Percentiles rank a stretch among this genome's conserved stretches.
Conservation (phyloP, 768 basidiomycete species). For the Leucocoprinus leucothites region DNA sequence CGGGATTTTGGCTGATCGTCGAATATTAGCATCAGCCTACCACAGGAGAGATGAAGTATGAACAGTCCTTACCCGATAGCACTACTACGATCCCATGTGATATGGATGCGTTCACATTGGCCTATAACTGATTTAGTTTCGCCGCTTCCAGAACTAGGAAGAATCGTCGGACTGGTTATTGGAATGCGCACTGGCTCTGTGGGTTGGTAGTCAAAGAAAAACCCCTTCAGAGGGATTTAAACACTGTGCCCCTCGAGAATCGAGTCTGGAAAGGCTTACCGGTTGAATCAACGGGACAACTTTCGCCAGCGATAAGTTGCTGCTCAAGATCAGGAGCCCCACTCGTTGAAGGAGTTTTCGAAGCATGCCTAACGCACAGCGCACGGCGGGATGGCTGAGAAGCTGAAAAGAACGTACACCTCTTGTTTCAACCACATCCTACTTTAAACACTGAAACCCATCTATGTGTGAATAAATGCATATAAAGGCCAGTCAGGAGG, state of each 20-base stretch:
- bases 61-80: constrained; percentile 24
- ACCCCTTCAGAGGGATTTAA: constrained; percentile 24
- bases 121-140: constrained; percentile 16
- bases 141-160: too few relatives aligned
- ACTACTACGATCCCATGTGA: constrained; percentile 32
- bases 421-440: background rate
- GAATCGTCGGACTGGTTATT: constrained; percentile 23
- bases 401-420: too few relatives aligned
- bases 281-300: constrained; percentile 24
- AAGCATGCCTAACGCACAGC: background rate
- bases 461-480: too few relatives aligned
- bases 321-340: background rate
- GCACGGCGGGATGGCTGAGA: background rate
- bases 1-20: constrained; percentile 36
- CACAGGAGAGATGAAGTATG: background rate
- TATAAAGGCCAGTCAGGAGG: too few relatives aligned
- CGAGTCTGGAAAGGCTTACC: too few relatives aligned
- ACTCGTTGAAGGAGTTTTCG: background rate
- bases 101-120: constrained; percentile 35
- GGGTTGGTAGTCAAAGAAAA: constrained; percentile 33
- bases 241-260: too few relatives aligned
- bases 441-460: too few relatives aligned
- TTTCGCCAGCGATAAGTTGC: constrained; percentile 14
- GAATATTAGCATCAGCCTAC: background rate
- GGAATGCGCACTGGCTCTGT: constrained; percentile 26